Conservation (phyloP, 148 eudicot species). For the Arctostaphylos glauca region DNA sequence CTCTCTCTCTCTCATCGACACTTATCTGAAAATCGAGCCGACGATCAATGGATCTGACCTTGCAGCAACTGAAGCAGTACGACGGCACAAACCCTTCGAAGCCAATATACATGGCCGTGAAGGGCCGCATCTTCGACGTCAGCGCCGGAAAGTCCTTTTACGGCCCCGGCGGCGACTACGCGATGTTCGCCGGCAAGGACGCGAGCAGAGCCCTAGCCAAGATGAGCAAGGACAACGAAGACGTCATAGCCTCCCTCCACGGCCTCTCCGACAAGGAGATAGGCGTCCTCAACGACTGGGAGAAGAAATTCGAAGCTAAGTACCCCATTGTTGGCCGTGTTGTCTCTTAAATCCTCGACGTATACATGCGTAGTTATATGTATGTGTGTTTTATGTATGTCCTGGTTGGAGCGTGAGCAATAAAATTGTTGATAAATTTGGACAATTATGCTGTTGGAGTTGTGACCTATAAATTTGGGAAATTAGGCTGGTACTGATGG, state of each 20-base stretch:
- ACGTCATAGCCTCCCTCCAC: constrained; percentile 48
- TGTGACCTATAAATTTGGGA: no score
- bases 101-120: constrained; percentile 73
- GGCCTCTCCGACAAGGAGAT: constrained; percentile 82
- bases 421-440: no score
- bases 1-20: background rate
- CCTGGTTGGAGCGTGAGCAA: background rate
- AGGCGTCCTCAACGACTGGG: constrained; percentile 81
- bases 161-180: constrained; percentile 86
- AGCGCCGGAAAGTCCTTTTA: constrained; percentile 67
- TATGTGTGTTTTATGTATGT: background rate
- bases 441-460: background rate
- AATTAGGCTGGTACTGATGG: background rate
- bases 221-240: constrained; percentile 82
- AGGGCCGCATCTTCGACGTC: constrained; percentile 75
- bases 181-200: constrained; percentile 92
- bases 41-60: constrained; percentile 50
- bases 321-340: constrained; percentile 86
- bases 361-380: background rate
- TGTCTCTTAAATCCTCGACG: constrained; percentile 15
- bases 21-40: background rate
- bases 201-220: constrained; percentile 92
- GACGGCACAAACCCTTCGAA: constrained; percentile 70
- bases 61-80: constrained; percentile 42
- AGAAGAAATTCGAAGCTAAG: constrained; percentile 87